These are phyloP conservation scores for Quercus bicolor DNA, from an alignment of 306 rosid genomes.

Conservation along the genomic window DNA sequence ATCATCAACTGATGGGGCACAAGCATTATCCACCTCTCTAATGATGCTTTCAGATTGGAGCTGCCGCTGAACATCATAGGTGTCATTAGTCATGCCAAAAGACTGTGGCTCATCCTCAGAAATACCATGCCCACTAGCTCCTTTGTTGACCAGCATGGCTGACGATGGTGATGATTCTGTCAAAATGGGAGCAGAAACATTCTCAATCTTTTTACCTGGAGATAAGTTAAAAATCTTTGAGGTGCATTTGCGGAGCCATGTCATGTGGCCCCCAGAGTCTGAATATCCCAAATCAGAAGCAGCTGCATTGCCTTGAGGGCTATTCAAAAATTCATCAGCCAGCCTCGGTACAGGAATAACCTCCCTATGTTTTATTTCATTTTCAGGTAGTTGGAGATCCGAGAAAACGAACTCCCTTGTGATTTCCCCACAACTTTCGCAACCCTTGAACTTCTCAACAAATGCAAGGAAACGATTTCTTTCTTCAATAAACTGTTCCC, in stretches of 20 bases:
- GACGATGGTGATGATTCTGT: conserved; percentile 29
- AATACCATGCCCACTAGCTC: conserved; percentile 19
- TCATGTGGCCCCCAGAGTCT: conserved; percentile 36
- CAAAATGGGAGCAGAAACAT: conserved; percentile 35
- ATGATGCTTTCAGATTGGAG: conserved; percentile 29
- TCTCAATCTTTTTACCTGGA: conserved; percentile 49
- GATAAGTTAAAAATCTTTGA: conserved; percentile 59
- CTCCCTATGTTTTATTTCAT: conserved; percentile 36
- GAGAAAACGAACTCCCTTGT: conserved; percentile 54
- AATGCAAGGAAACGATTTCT: conserved; percentile 53
- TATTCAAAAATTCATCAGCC: conserved; percentile 25
- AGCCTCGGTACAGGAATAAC: conserved; percentile 28
- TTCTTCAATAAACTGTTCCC: conserved; percentile 64
- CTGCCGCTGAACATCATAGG: conserved; percentile 24
- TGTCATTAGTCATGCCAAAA: conserved; percentile 26
- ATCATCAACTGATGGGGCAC: conserved; percentile 43
- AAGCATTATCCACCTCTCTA: conserved; percentile 34
- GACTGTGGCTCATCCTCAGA: conserved; percentile 32
- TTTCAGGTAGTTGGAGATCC: conserved; percentile 58
- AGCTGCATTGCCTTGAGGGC: conserved; percentile 21
- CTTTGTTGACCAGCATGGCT: conserved; percentile 32
- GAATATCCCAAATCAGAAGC: conserved; percentile 38
- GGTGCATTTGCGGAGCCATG: conserved; percentile 68
- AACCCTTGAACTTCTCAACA: conserved; percentile 75
- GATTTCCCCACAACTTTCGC: conserved; percentile 65